These are phyloP conservation scores for Tubosaeta sp. DNA, from an alignment of 768 basidiomycete species.

Conservation along the genomic window DNA sequence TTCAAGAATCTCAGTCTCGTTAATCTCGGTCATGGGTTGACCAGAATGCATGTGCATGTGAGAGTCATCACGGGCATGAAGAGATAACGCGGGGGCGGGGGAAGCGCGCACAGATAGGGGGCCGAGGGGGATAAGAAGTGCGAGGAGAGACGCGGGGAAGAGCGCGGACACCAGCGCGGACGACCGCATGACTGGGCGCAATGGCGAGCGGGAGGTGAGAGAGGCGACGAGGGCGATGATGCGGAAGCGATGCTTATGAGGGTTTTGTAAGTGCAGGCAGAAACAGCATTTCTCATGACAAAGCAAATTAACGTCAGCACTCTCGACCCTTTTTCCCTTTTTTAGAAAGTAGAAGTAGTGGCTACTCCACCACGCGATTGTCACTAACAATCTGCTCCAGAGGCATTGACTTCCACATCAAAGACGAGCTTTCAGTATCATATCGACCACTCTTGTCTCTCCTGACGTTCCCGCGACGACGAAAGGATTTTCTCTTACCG, in stretches of 20 bases:
- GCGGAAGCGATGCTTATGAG: conserved; percentile 12
- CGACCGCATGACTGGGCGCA: conserved; percentile 9
- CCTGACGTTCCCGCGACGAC: conserved; percentile 68
- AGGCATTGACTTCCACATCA: neutral
- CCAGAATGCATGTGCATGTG: conserved; percentile 46
- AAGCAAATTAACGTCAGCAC: conserved; percentile 11
- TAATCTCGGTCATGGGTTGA: conserved; percentile 55
- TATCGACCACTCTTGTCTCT: conserved; percentile 68
- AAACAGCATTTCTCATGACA: conserved; percentile 1
- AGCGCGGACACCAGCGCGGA: neutral
- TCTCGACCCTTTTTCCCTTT: conserved; percentile 10
- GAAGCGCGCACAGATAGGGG: conserved; percentile 19
- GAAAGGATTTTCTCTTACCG: conserved; percentile 56
- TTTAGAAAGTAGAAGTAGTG: neutral
- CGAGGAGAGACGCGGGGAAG: neutral
- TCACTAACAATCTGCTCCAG: too few relatives aligned
- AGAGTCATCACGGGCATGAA: conserved; percentile 27
- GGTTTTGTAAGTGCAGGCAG: neutral
- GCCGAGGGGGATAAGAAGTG: conserved; percentile 7
- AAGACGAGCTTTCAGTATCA: conserved; percentile 40
- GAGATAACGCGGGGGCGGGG: neutral
- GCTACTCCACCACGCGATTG: too few relatives aligned
- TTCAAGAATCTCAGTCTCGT: conserved; percentile 70
- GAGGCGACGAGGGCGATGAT: neutral
- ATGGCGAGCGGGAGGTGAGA: neutral